Evolutionary conservation across 306 rosid species (phyloP).

Genomic region (Delonix regia): DNA sequence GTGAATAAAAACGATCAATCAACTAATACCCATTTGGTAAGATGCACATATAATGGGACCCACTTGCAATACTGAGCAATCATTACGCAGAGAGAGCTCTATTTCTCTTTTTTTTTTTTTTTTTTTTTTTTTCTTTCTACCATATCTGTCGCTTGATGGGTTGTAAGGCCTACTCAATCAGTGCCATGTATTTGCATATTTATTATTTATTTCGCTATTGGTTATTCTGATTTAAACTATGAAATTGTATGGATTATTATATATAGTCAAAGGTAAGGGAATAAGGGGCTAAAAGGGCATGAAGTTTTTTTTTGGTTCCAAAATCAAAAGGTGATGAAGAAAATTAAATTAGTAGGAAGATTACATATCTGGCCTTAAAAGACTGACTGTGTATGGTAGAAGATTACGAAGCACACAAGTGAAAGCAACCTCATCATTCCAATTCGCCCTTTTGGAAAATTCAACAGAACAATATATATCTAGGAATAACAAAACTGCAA

Average conservation of each 20-base stretch:
- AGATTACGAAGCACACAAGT: conserved; percentile 51
- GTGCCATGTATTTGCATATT: conserved; percentile 36
- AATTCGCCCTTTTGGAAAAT: conserved; percentile 53
- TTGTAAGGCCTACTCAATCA: conserved; percentile 49
- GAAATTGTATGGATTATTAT: background rate
- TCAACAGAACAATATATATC: conserved; percentile 50
- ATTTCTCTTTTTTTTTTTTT: background rate
- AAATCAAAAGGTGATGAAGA: conserved; percentile 27
- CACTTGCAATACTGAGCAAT: conserved; percentile 52
- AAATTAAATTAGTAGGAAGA: conserved; percentile 3
- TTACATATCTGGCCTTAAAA: conserved; percentile 64
- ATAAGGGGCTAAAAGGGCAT: conserved; percentile 25
- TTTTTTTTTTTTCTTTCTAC: background rate
- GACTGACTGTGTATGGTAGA: conserved; percentile 67
- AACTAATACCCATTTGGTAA: conserved; percentile 57
- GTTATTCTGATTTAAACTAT: background rate
- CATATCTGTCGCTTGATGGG: conserved; percentile 67
- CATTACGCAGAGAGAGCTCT: conserved; percentile 40
- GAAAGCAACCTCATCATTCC: conserved; percentile 81
- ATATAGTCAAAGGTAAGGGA: conserved; percentile 32
- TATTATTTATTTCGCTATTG: conserved; percentile 28
- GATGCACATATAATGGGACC: conserved; percentile 65
- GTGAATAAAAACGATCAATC: conserved; percentile 48
- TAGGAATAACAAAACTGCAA: conserved; percentile 70
- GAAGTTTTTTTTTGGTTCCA: conserved; percentile 47